Evolutionary conservation across 345 rosid genomes (phyloP), one percentile per base, ranked within the genome.

Genomic region (Boechera retrofracta): DNA sequence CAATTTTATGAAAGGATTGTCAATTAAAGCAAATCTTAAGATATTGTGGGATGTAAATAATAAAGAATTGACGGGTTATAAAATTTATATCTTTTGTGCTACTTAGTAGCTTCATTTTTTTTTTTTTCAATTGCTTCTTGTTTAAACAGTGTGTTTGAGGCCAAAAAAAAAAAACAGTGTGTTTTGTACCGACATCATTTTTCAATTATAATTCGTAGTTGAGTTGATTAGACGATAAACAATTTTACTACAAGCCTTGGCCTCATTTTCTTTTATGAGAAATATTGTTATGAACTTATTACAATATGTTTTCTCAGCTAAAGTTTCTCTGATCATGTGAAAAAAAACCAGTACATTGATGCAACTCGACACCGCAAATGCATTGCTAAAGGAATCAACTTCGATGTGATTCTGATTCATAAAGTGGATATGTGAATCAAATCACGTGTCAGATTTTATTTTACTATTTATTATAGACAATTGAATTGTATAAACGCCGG

Each of bases 401-500:
- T 55, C 26, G 53, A 49, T 29, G 42, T 26, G 79, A 75, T 60
- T 67, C 73, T 60, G 73, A 57, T 56, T 38, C 18, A 57, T 2
- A 48, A 65, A 24, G 47, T 33, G 31, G 31, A 59, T 28, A 49
- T 29, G 47, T 61, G 55, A 52, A 69, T 76, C 56, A 31, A 76
- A 69, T 69, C 80, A 69, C 56, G 57, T 52, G 75, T 69, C 70
- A 32, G 49, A 61, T 41, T 60, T 57, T 7, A 28, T 36, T 29
- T 38, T 58, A 10, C 39, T 45, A 18, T 10, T 38, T n/a, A 53
- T 53, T 6, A 12, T 42, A 61, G 70, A 52, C 16, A 13, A 61
- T 21, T 24, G 6, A 61, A 52, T 10, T 41, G 36, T 44, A 69
- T 59, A 60, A 60, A 31, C 55, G 13, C 56, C 6, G 54, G 69